Base-by-base conservation (phyloP, 345 rosid species). In the Linum usitatissimum region DNA sequence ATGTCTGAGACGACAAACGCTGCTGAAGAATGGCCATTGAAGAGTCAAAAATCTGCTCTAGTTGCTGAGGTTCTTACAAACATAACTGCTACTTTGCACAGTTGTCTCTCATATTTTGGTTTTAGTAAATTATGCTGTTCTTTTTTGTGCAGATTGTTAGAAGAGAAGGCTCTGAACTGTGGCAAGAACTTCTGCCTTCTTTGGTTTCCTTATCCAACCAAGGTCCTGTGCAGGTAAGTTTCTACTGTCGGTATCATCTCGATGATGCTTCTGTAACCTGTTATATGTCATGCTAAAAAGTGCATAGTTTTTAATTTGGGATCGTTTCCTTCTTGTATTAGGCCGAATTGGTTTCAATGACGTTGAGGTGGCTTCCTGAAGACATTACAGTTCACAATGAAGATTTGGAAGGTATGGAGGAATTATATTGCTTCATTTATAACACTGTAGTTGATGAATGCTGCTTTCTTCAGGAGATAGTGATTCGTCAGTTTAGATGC, bases 341-440 rank as follows among this genome's bases (percentile, higher is more conserved):
- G 98, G 95, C 91, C 62, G 97, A 92, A 76, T 69, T 92, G 79
- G 93, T 89, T 68, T 71, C 86, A 2, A 85, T 92, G 94, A 86
- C 76, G 80, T 81, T 92, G 67, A 81, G 93, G 72, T 92, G 97
- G 98, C 95, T 92, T 79, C 98, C 98, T 30, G 98, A 92, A 81
- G 97, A 92, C 80, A 89, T 92, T 70, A 89, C 98, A 6, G 90
- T 92, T 70, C 98, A 92, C 83, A 87, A 92, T 73, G 98, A 92
- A 77, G 98, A 92, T 82, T 74, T 92, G 73, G 98, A 92, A 89
- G 98, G 97, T 92, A 45, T 10, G 51, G 10, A 45, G 17, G 51
- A 45, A 45, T 45, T 45, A 9, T 45, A 2, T 45, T 45, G 51
- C 51, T 45, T 10, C 38, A 34, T 34, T 1, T 34, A 5, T 7